Conservation (phyloP, 441 rosid species). For the Populus tomentosa region DNA sequence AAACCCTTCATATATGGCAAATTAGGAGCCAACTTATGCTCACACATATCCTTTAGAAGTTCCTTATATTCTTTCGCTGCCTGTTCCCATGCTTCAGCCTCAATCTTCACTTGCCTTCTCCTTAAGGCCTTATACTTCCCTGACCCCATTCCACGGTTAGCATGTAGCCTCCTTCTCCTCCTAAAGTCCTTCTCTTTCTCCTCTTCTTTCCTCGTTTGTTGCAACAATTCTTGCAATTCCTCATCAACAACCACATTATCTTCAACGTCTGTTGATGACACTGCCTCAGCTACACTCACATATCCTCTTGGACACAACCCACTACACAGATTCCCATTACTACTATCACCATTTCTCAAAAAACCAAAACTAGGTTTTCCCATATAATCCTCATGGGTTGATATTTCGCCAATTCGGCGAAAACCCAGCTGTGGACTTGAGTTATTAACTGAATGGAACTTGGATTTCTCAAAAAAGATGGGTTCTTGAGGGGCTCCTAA, state of each 20-base stretch:
- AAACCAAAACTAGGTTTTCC: constrained; percentile 31
- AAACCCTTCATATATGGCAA: constrained; percentile 83
- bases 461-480: constrained; percentile 10
- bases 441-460: constrained; percentile 21
- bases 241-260: constrained; percentile 56
- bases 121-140: constrained; percentile 45
- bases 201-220: constrained; percentile 54
- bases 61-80: constrained; percentile 87
- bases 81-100: constrained; percentile 92
- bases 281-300: constrained; percentile 75
- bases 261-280: constrained; percentile 67
- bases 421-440: constrained; percentile 26
- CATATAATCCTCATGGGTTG: constrained; percentile 24
- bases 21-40: constrained; percentile 85
- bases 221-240: constrained; percentile 60
- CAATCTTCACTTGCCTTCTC: constrained; percentile 81
- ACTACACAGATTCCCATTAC: constrained; percentile 10
- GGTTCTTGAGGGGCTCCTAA: constrained; percentile 29
- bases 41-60: constrained; percentile 84
- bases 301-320: constrained; percentile 58
- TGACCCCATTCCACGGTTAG: constrained; percentile 36
- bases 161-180: constrained; percentile 23
- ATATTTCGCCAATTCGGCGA: constrained; percentile 27
- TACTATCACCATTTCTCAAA: constrained; percentile 13
- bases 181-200: constrained; percentile 27